Evolutionary conservation across 228 moss, liverwort and hornwort genomes (phyloP).

Genomic region (Sphagnum magellanicum): DNA sequence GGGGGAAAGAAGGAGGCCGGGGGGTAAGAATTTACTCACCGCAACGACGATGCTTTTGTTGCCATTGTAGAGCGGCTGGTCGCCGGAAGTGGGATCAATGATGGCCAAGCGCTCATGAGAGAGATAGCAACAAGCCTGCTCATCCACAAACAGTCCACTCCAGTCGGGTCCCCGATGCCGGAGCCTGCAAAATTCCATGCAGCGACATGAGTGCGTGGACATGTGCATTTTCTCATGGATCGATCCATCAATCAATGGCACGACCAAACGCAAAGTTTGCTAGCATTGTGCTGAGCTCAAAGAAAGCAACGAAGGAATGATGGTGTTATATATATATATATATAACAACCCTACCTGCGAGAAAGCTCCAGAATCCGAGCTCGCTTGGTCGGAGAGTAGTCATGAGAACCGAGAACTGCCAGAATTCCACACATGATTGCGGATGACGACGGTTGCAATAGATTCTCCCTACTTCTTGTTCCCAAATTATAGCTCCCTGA

Average conservation of each 20-base stretch:
- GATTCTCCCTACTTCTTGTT: no score
- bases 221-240: no score
- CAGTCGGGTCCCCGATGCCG: conserved; percentile 93
- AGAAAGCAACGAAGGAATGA: background rate
- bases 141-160: conserved; percentile 71
- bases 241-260: no score
- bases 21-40: conserved; percentile 15
- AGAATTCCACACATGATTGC: conserved; percentile 84
- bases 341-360: conserved; percentile 23
- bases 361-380: conserved; percentile 83
- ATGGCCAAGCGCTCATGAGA: conserved; percentile 93
- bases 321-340: no score
- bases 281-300: no score
- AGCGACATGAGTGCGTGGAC: background rate
- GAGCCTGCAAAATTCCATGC: conserved; percentile 23
- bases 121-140: conserved; percentile 48
- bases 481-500: no score
- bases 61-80: conserved; percentile 92
- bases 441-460: no score
- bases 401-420: conserved; percentile 67
- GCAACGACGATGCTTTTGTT: conserved; percentile 66
- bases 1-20: no score
- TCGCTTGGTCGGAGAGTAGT: conserved; percentile 37
- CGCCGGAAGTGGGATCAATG: conserved; percentile 88
- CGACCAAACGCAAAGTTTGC: no score